Evolutionary conservation across 106 monocot genomes (phyloP).

Genomic region (Dioscorea dumetorum): DNA sequence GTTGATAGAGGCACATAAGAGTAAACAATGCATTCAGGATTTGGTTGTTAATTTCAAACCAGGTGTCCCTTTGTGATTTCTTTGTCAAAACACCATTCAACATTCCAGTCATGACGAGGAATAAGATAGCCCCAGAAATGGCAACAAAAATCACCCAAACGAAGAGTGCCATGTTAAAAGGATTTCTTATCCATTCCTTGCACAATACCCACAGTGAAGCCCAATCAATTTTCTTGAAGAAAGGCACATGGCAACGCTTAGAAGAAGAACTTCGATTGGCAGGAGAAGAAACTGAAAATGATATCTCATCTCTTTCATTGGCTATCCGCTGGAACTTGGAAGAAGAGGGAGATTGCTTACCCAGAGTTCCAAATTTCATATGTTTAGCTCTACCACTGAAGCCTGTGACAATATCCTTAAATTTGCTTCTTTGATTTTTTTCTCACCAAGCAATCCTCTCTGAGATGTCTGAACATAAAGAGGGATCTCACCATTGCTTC

Average conservation of each 20-base stretch:
- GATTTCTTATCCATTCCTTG: conserved; percentile 39
- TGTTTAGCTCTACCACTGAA: neutral
- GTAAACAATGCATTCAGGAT: conserved; percentile 47
- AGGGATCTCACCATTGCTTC: conserved; percentile 1
- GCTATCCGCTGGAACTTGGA: neutral
- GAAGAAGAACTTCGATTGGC: neutral
- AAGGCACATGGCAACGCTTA: conserved; percentile 5
- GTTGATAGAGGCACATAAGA: conserved; percentile 51
- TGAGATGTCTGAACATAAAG: conserved; percentile 7
- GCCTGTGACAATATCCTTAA: neutral
- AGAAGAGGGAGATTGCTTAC: conserved; percentile 1
- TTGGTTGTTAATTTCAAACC: conserved; percentile 59
- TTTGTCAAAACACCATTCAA: conserved; percentile 30
- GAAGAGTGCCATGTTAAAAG: conserved; percentile 42
- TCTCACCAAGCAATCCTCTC: conserved; percentile 2
- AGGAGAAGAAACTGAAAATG: conserved; percentile 1
- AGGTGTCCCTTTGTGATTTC: conserved; percentile 37
- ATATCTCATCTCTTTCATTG: conserved; percentile 5
- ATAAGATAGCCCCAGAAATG: conserved; percentile 41
- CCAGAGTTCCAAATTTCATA: neutral
- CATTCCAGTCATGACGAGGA: conserved; percentile 55
- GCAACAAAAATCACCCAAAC: conserved; percentile 34
- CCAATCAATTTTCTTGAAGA: conserved; percentile 39
- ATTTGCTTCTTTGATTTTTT: conserved; percentile 1
- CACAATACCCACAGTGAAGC: conserved; percentile 21